A percentile compares a stretch with the other conserved stretches of the same genome.
Conservation (phyloP, 768 basidiomycete genomes). For the Paxillus involutus region DNA sequence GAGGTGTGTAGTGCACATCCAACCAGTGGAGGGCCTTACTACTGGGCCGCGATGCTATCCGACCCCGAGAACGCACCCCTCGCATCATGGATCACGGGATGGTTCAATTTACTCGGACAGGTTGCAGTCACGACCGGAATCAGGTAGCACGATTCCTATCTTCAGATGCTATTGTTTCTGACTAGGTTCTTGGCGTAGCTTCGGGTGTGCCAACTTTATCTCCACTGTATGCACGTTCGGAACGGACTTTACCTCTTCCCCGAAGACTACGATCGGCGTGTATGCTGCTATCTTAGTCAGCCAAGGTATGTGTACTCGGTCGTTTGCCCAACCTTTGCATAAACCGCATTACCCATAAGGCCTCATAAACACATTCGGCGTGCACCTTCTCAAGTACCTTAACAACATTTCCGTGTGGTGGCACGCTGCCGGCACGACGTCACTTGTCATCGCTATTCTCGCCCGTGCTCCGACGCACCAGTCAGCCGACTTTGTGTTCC, state of each 20-base stretch:
- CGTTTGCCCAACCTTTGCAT: not conserved
- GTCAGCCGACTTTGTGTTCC: conserved; percentile 67
- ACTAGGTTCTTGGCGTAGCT: conserved; percentile 37
- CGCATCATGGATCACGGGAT: conserved; percentile 74
- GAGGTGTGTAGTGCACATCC: conserved; percentile 63
- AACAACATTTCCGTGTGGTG: conserved; percentile 76
- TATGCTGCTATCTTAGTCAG: conserved; percentile 68
- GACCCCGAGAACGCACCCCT: conserved; percentile 55
- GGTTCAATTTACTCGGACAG: conserved; percentile 75
- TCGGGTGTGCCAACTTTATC: conserved; percentile 66
- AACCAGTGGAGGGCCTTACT: conserved; percentile 74
- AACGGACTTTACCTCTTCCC: conserved; percentile 55
- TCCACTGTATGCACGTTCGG: conserved; percentile 62
- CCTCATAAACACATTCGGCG: conserved; percentile 75
- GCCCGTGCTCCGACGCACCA: conserved; percentile 73
- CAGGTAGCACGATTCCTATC: conserved; percentile 34
- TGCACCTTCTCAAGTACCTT: conserved; percentile 58
- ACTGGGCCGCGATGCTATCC: conserved; percentile 80
- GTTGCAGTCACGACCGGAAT: conserved; percentile 79
- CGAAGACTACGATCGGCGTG: conserved; percentile 62
- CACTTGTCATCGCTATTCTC: conserved; percentile 66
- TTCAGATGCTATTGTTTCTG: not conserved
- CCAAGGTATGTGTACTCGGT: conserved; percentile 43
- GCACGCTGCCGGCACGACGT: conserved; percentile 71
- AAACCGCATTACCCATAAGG: conserved; percentile 29